phyloP scores from a whole-genome alignment of 2,329 filamentous ascomycete genomes.

The Hypoxylon sp. region DNA sequence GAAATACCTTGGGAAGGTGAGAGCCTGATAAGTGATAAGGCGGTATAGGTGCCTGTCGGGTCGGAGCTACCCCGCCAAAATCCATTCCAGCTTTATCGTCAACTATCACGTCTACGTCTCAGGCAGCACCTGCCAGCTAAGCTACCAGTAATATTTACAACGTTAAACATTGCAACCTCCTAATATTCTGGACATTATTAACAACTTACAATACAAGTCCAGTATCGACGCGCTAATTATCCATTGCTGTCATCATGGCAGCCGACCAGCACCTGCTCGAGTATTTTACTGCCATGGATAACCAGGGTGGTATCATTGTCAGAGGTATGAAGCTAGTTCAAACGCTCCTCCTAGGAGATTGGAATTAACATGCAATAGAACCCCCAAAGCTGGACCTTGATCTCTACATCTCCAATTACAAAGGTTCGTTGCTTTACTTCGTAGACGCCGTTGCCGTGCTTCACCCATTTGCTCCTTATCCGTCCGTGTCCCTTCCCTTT shows the following conservation, averaged over 20 bases:
- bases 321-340: conserved; percentile 56
- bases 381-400: conserved; percentile 91
- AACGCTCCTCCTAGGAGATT: conserved; percentile 3
- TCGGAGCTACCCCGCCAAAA: conserved; percentile 40
- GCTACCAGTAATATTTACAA: neutral
- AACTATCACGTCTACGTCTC: neutral
- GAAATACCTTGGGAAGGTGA: neutral
- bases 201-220: neutral
- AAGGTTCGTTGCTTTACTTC: conserved; percentile 65
- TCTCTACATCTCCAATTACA: conserved; percentile 90
- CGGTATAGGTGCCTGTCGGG: conserved; percentile 6
- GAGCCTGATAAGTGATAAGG: conserved; percentile 21
- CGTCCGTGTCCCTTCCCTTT: conserved; percentile 9
- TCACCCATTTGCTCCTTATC: neutral
- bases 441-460: neutral
- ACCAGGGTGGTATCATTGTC: conserved; percentile 62
- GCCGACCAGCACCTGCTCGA: conserved; percentile 53
- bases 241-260: conserved; percentile 52
- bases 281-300: conserved; percentile 63
- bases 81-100: conserved; percentile 11
- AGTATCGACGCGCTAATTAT: neutral
- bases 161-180: neutral
- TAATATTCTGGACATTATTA: neutral
- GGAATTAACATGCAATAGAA: conserved; percentile 62
- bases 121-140: neutral